Evolutionary conservation across 345 rosid genomes (phyloP).

Genomic region (Corchorus olitorius): DNA sequence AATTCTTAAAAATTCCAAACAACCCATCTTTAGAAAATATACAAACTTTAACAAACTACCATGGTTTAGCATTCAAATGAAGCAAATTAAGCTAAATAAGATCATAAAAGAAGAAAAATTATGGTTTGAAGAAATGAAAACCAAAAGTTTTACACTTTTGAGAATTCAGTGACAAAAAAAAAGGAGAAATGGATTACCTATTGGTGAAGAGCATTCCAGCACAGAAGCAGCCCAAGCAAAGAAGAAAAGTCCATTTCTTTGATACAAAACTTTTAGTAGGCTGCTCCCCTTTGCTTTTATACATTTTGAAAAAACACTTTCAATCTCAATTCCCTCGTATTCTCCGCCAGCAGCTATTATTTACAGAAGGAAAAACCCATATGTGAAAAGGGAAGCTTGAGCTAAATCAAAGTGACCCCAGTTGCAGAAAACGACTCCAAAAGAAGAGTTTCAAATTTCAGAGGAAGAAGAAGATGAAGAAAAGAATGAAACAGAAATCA

Average conservation of each 20-base stretch:
- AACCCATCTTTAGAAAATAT: background rate
- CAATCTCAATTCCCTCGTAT: background rate
- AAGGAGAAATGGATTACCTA: conserved; percentile 47
- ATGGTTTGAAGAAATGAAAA: conserved; percentile 8
- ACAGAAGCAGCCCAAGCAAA: conserved; percentile 80
- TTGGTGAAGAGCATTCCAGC: conserved; percentile 83
- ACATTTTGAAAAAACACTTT: conserved; percentile 59
- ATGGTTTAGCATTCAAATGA: conserved; percentile 1
- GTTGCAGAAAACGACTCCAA: conserved; percentile 14
- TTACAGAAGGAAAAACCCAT: conserved; percentile 26
- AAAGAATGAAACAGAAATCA: conserved; percentile 22
- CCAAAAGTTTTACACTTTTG: conserved; percentile 2
- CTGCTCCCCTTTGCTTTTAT: conserved; percentile 74
- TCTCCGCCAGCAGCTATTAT: conserved; percentile 18
- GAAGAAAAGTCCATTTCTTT: conserved; percentile 69
- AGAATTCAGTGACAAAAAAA: background rate
- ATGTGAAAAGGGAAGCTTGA: conserved; percentile 11
- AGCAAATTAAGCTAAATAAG: background rate
- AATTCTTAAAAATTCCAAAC: background rate
- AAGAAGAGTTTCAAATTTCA: conserved; percentile 10
- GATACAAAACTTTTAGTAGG: conserved; percentile 51
- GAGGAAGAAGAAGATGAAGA: background rate
- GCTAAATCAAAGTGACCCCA: conserved; percentile 26
- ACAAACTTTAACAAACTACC: background rate
- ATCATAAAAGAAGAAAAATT: background rate